Evolutionary conservation across 345 rosid species (phyloP), one percentile per base, ranked within the genome.

Genomic region (Theobroma cacao): DNA sequence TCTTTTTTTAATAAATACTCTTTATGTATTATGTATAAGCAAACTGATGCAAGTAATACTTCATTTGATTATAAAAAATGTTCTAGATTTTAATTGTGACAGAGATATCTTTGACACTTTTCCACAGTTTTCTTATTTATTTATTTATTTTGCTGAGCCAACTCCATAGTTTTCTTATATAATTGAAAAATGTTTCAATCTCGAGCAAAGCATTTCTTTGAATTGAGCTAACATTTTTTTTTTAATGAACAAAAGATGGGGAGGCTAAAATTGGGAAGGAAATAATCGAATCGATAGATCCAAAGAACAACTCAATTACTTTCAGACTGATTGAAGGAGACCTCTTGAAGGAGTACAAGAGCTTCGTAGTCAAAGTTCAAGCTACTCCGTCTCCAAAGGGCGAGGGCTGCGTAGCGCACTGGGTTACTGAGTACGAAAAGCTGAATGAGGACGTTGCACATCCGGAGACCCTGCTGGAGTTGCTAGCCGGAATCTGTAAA

Each of bases 401-500:
- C 0, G 34, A 43, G 18, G 78, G 86, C 2, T 73, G 84, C 20
- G 2, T 74, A 11, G 86, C 74, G 30, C 80, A 48, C 10, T 83
- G 83, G 86, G 77, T 77, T 9, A 2, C 80, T 13, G 82, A 75
- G 7, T 85, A 83, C 50, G 84, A 85, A 77, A 85, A 81, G 80
- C 33, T 82, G 50, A 38, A 76, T 1, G 62, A 61, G 3, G 61
- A 17, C 5, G 45, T 61, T 62, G 75, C 74, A 5, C 75, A 77
- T 18, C 85, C 87, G 0, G 48, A 67, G 31, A 18, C 77, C 3
- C 2, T 75, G 26, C 48, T 82, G 9, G 68, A 66, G 17, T 41
- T 82, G n/a, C 34, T 6, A 1, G n/a, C 47, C 17, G 36, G 33
- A 24, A 0, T 38, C 58, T 14, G 33, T 75, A 78, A 80, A 45